Conservation (phyloP, 805 yeast genomes). For the Saccharomycopsis fermentans region DNA sequence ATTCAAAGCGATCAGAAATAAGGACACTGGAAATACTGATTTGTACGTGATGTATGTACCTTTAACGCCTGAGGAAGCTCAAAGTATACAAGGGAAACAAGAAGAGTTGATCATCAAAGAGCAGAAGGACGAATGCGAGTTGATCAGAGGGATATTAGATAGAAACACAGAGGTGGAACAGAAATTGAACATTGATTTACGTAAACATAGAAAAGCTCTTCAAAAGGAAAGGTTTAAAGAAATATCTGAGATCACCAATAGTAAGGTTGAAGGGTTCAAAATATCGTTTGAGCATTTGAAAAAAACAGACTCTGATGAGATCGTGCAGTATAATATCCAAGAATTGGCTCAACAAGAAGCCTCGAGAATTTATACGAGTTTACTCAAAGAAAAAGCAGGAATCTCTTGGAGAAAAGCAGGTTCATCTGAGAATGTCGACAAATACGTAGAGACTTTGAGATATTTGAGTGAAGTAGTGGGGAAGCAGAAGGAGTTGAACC, state of each 20-base stretch:
- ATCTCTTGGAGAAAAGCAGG: conserved; percentile 2
- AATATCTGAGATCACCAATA: conserved; percentile 12
- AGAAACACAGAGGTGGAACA: conserved; percentile 5
- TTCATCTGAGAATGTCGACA: not conserved
- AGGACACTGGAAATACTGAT: conserved; percentile 21
- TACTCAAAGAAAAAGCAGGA: conserved; percentile 21
- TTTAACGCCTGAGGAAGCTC: conserved; percentile 24
- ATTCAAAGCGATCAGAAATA: conserved; percentile 18
- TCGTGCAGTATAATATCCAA: conserved; percentile 24
- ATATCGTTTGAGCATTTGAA: conserved; percentile 27
- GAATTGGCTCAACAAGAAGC: conserved; percentile 21
- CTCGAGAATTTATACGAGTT: conserved; percentile 19
- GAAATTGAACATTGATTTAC: conserved; percentile 8
- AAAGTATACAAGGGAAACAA: conserved; percentile 19
- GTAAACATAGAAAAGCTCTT: not conserved
- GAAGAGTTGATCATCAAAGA: conserved; percentile 16
- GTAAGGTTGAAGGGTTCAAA: conserved; percentile 28
- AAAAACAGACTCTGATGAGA: conserved; percentile 16
- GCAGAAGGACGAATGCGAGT: conserved; percentile 6
- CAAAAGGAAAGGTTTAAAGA: conserved; percentile 10
- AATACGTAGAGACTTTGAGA: not conserved
- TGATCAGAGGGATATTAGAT: conserved; percentile 12
- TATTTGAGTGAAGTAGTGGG: not conserved
- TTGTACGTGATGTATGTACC: conserved; percentile 28
- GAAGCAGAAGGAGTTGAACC: not conserved